These are phyloP conservation scores for Vickermania ingenoplastis DNA, from an alignment of 208 protist species.

Conservation along the genomic window DNA sequence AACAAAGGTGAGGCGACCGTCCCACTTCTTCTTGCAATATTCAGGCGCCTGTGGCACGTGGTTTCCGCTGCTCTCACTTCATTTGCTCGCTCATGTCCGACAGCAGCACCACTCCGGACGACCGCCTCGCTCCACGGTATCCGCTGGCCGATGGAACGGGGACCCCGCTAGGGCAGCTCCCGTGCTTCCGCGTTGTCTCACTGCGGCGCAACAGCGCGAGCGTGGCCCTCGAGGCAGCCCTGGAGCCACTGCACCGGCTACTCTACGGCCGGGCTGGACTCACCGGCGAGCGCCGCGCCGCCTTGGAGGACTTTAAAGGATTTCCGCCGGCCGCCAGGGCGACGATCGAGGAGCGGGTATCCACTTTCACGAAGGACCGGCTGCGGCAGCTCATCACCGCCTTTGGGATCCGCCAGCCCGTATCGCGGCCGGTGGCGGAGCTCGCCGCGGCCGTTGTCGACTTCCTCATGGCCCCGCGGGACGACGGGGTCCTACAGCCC, in stretches of 20 bases:
- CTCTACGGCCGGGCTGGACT: conserved; percentile 50
- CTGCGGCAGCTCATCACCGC: conserved; percentile 40
- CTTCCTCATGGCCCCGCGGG: conserved; percentile 56
- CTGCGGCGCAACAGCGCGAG: conserved; percentile 17
- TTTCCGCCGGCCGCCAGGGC: conserved; percentile 28
- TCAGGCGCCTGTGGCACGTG: no score
- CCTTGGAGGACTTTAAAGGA: conserved; percentile 50
- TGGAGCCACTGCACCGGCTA: conserved; percentile 66
- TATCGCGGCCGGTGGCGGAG: conserved; percentile 21
- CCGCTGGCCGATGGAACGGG: conserved; percentile 37
- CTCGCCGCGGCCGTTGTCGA: conserved; percentile 26
- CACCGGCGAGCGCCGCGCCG: conserved; percentile 28
- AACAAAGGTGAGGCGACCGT: no score
- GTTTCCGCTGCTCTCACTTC: no score
- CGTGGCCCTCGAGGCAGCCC: conserved; percentile 28
- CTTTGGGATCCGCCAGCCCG: conserved; percentile 28
- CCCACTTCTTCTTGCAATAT: no score
- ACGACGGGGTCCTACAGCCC: conserved; percentile 5
- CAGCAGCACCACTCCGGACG: no score
- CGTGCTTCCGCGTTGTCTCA: conserved; percentile 27
- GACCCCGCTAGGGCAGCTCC: conserved; percentile 29
- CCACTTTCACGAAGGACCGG: conserved; percentile 39
- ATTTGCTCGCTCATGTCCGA: no score
- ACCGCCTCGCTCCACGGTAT: conserved; percentile 18
- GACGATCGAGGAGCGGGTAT: conserved; percentile 25